Conservation (phyloP, 306 rosid species). For the Vachellia collinsii region DNA sequence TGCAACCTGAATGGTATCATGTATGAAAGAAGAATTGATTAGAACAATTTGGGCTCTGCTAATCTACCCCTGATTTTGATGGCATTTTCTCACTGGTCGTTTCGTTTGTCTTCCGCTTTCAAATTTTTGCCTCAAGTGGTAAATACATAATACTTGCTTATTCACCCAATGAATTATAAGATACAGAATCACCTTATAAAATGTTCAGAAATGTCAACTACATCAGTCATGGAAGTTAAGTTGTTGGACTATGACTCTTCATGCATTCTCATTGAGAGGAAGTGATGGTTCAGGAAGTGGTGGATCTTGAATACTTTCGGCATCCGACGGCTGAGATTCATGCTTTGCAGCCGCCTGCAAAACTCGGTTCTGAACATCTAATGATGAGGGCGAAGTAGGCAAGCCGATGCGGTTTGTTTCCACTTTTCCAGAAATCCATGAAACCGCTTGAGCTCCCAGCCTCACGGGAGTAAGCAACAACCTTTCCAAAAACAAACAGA, state of each 20-base stretch:
- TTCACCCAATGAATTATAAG: not conserved
- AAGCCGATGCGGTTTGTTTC: slow-evolving; percentile 80
- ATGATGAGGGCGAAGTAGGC: slow-evolving; percentile 90
- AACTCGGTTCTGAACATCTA: slow-evolving; percentile 85
- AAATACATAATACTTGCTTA: not conserved
- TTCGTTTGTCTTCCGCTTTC: not conserved
- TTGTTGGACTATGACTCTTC: slow-evolving; percentile 31
- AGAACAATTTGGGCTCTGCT: not conserved
- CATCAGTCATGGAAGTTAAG: slow-evolving; percentile 39
- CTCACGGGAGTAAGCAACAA: slow-evolving; percentile 70
- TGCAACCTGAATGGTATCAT: not conserved
- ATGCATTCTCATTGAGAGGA: slow-evolving; percentile 54
- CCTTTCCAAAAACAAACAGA: slow-evolving; percentile 50
- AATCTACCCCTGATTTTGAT: not conserved
- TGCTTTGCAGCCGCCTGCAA: slow-evolving; percentile 97
- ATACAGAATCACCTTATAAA: slow-evolving; percentile 7
- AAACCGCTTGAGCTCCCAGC: slow-evolving; percentile 71
- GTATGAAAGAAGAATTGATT: not conserved
- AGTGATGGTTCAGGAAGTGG: slow-evolving; percentile 41
- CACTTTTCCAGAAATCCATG: slow-evolving; percentile 88
- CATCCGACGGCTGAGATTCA: slow-evolving; percentile 85
- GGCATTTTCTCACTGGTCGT: not conserved
- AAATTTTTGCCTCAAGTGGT: not conserved
- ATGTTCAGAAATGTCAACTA: slow-evolving; percentile 22
- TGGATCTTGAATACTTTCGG: slow-evolving; percentile 60